phyloP scores from a whole-genome alignment of 2,329 filamentous ascomycete species.

The Paraphoma chrysanthemicola region DNA sequence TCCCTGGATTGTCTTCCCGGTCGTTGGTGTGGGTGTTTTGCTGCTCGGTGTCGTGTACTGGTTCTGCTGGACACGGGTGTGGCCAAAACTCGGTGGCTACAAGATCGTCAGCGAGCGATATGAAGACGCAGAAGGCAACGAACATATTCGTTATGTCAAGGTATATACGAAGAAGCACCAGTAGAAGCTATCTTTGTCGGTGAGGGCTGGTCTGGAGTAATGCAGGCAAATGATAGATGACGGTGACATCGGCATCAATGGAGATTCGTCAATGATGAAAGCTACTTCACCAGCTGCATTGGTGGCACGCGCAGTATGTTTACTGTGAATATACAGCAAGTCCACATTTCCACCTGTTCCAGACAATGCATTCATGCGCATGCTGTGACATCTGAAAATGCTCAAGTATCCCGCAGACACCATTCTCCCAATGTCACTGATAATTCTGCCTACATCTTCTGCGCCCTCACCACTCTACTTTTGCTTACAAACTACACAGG shows the following conservation, averaged over 20 bases:
- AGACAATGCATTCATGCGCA: too few relatives aligned
- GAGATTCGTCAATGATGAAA: too few relatives aligned
- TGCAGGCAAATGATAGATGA: neutral
- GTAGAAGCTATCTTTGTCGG: neutral
- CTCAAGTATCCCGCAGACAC: too few relatives aligned
- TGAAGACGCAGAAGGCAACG: conserved; percentile 34
- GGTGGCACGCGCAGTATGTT: too few relatives aligned
- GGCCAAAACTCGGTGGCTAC: conserved; percentile 36
- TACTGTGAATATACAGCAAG: too few relatives aligned
- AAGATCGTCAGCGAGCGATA: conserved; percentile 40
- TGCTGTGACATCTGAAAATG: too few relatives aligned
- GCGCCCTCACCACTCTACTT: neutral
- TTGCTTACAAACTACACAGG: neutral
- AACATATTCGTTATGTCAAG: conserved; percentile 44
- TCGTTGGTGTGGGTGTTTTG: conserved; percentile 52
- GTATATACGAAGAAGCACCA: conserved; percentile 39
- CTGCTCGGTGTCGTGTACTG: conserved; percentile 48
- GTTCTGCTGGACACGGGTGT: conserved; percentile 27
- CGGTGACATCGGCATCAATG: neutral
- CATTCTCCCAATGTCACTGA: too few relatives aligned
- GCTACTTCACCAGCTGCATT: too few relatives aligned
- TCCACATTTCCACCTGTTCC: too few relatives aligned
- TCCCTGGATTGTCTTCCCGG: conserved; percentile 55
- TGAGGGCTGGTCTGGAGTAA: neutral
- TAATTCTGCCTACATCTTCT: too few relatives aligned